Evolutionary conservation across 805 yeast genomes (phyloP).

Genomic region (Yarrowia porcina): DNA sequence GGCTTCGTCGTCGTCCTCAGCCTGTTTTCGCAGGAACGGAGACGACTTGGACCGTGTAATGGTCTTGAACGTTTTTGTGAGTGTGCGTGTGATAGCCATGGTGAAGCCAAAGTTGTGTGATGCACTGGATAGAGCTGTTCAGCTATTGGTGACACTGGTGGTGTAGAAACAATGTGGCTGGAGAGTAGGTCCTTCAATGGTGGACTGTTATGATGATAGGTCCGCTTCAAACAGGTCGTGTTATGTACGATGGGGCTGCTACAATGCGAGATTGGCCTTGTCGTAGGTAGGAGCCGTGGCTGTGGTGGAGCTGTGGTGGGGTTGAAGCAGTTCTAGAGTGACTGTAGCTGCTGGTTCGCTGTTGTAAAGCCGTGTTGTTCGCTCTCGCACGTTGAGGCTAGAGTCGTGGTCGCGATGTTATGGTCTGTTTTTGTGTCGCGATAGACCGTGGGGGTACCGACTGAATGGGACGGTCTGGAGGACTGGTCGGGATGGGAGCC

Average conservation of each 20-base stretch:
- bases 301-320: too few species aligned
- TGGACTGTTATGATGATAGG: too few species aligned
- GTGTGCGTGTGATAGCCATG: constrained; percentile 4
- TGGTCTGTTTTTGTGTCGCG: too few species aligned
- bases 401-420: too few species aligned
- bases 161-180: neutral
- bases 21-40: constrained; percentile 16
- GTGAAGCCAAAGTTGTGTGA: neutral
- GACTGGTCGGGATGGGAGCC: neutral
- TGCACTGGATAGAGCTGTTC: too few species aligned
- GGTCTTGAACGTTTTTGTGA: constrained; percentile 16
- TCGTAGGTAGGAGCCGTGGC: neutral
- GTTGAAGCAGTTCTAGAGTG: too few species aligned
- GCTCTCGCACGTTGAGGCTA: too few species aligned
- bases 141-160: neutral
- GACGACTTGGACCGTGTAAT: constrained; percentile 7
- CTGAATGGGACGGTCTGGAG: too few species aligned
- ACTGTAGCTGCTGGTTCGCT: too few species aligned
- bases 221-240: constrained; percentile 8
- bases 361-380: too few species aligned
- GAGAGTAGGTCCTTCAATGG: too few species aligned
- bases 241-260: neutral
- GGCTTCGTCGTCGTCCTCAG: neutral
- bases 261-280: neutral
- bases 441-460: too few species aligned